These are phyloP conservation scores for Trypanosoma mega DNA, from an alignment of 208 protist genomes.

Conservation along the genomic window DNA sequence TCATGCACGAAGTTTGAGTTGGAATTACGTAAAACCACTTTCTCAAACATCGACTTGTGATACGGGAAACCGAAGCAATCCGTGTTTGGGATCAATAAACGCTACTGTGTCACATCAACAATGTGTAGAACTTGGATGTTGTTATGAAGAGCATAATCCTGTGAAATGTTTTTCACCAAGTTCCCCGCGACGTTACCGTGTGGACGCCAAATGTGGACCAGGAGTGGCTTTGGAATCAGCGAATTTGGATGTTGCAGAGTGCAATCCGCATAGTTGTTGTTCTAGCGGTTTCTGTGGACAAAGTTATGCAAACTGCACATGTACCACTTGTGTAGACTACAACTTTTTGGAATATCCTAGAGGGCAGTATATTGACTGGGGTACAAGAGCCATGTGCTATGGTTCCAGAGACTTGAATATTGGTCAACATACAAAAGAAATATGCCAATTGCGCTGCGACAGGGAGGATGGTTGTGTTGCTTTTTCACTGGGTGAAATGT, in stretches of 20 bases:
- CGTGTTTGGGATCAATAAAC: background rate
- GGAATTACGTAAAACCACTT: conserved; percentile 10
- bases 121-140: conserved; percentile 11
- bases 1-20: conserved; percentile 14
- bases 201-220: conserved; percentile 9
- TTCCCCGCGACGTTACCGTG: background rate
- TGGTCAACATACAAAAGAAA: background rate
- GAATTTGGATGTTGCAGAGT: conserved; percentile 11
- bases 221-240: background rate
- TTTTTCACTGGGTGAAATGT: background rate
- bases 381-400: conserved; percentile 4
- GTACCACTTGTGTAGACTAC: conserved; percentile 10
- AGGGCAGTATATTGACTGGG: conserved; percentile 13
- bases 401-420: conserved; percentile 2
- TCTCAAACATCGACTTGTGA: background rate
- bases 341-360: conserved; percentile 9
- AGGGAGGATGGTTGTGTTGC: conserved; percentile 6
- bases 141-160: conserved; percentile 7
- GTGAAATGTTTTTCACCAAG: conserved; percentile 9
- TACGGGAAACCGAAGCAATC: background rate
- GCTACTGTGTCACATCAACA: conserved; percentile 5
- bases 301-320: conserved; percentile 15
- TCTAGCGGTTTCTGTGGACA: conserved; percentile 1
- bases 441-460: conserved; percentile 9
- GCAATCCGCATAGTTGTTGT: conserved; percentile 16